Evolutionary conservation across 768 basidiomycete genomes (phyloP).

Genomic region (Lactarius evosmus): DNA sequence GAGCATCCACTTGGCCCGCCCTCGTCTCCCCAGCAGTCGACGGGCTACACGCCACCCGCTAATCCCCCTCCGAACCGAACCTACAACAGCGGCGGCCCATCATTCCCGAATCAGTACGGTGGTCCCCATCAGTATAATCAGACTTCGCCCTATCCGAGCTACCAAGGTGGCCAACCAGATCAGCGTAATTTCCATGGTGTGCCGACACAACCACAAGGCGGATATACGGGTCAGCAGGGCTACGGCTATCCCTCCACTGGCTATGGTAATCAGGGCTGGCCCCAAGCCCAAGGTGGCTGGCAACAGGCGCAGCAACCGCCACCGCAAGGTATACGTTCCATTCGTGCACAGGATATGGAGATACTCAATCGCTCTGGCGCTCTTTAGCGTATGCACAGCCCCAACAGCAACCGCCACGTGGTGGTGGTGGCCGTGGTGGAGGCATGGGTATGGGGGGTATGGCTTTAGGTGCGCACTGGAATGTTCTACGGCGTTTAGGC

Average conservation of each 20-base stretch:
- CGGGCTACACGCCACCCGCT: conserved; percentile 35
- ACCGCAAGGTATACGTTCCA: conserved; percentile 15
- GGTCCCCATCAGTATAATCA: conserved; percentile 19
- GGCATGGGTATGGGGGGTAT: conserved; percentile 15
- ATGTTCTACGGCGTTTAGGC: not conserved
- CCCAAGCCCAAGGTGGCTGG: conserved; percentile 22
- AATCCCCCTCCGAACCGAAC: conserved; percentile 47
- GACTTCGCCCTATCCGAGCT: conserved; percentile 28
- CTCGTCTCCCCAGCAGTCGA: conserved; percentile 36
- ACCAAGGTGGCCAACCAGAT: conserved; percentile 13
- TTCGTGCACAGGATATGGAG: not conserved
- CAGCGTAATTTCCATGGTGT: not conserved
- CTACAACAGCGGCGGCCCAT: conserved; percentile 26
- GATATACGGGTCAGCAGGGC: not conserved
- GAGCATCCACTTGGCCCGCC: conserved; percentile 61
- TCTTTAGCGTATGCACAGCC: conserved; percentile 18
- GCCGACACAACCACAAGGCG: not conserved
- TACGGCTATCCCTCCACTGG: conserved; percentile 27
- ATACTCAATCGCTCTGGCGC: not conserved
- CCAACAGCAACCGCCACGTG: not conserved
- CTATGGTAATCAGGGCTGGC: conserved; percentile 25
- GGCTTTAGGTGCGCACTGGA: conserved; percentile 16
- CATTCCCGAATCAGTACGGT: conserved; percentile 31
- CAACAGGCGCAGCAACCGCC: conserved; percentile 18
- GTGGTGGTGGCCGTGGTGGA: conserved; percentile 6